Conservation (phyloP, 1,139 yeast species). For the Spathaspora sp. region DNA sequence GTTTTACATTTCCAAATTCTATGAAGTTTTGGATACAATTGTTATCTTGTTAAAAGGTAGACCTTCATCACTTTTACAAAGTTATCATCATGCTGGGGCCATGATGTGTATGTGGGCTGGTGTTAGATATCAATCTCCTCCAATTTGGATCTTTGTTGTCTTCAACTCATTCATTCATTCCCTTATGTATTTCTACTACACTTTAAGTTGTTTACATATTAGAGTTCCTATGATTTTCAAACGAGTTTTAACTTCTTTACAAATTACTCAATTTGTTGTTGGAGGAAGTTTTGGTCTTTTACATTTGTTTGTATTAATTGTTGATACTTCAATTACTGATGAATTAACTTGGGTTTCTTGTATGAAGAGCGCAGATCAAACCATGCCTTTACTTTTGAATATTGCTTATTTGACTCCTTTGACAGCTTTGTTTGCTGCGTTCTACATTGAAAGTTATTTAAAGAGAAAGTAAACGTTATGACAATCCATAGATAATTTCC, state of each 20-base stretch:
- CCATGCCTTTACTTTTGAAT: conserved; percentile 61
- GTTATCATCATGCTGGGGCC: conserved; percentile 82
- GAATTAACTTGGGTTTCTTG: conserved; percentile 45
- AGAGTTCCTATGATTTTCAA: conserved; percentile 60
- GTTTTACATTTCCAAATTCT: conserved; percentile 71
- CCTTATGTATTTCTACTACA: conserved; percentile 73
- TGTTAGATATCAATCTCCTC: conserved; percentile 67
- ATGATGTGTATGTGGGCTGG: conserved; percentile 87
- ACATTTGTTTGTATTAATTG: conserved; percentile 62
- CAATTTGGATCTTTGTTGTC: conserved; percentile 79
- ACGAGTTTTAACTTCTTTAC: conserved; percentile 63
- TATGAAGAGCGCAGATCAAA: conserved; percentile 59
- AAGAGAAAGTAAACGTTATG: conserved; percentile 16
- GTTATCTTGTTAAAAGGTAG: conserved; percentile 69
- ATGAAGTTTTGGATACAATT: conserved; percentile 70
- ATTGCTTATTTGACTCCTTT: conserved; percentile 69
- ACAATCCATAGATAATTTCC: neutral
- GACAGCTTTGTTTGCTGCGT: conserved; percentile 68
- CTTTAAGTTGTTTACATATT: conserved; percentile 61
- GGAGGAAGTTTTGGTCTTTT: conserved; percentile 70
- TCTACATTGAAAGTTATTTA: conserved; percentile 65
- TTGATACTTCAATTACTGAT: conserved; percentile 34
- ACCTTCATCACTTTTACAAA: conserved; percentile 67
- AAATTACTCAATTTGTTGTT: conserved; percentile 66
- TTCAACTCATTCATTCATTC: conserved; percentile 78